Evolutionary conservation across 441 rosid genomes (phyloP).

Genomic region (Mallotus japonicus): DNA sequence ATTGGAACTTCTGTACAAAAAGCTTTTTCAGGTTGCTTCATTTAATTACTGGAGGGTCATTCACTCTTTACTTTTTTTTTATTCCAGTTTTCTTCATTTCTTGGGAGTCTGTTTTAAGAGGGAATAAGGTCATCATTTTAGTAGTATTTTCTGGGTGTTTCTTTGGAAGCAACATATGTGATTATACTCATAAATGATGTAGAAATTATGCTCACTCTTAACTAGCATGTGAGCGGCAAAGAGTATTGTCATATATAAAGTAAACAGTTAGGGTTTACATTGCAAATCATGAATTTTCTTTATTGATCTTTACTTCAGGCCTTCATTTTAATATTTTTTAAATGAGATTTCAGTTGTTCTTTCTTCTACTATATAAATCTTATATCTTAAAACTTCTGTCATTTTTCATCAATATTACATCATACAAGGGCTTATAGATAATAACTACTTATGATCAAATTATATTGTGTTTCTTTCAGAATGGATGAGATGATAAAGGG

Average conservation of each 20-base stretch:
- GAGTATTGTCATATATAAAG: not conserved
- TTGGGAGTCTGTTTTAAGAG: not conserved
- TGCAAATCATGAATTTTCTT: not conserved
- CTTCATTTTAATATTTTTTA: not conserved
- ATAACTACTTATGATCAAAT: too few relatives aligned
- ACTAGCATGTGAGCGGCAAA: not conserved
- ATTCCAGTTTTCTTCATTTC: not conserved
- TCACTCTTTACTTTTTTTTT: not conserved
- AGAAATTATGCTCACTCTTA: not conserved
- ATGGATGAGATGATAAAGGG: constrained; percentile 99
- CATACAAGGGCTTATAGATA: not conserved
- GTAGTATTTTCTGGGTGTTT: not conserved
- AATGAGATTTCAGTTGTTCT: not conserved
- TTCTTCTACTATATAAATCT: not conserved
- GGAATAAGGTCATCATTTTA: not conserved
- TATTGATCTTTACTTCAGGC: not conserved
- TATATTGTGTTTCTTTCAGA: constrained; percentile 34
- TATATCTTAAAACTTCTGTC: not conserved
- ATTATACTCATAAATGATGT: not conserved
- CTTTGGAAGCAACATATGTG: not conserved
- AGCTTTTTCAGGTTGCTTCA: constrained; percentile 67
- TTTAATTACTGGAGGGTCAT: not conserved
- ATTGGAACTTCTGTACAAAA: constrained; percentile 60
- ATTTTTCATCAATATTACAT: not conserved
- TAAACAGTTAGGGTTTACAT: too few relatives aligned